Percentiles rank a stretch among this genome's conserved stretches.
phyloP scores from a whole-genome alignment of 306 rosid genomes.

The Sicyos edulis region DNA sequence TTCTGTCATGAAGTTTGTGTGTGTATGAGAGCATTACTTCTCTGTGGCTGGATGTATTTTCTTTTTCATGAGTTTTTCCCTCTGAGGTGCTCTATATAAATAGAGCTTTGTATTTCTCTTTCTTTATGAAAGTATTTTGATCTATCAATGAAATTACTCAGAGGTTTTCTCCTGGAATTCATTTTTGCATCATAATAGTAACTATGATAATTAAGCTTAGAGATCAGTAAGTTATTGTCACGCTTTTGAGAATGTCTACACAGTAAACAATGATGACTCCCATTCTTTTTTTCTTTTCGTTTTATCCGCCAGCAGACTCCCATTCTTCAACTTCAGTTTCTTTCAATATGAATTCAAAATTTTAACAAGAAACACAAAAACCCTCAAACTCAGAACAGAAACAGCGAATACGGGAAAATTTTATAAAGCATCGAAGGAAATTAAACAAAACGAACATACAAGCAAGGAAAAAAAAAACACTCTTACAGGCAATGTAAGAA shows the following conservation, averaged over 20 bases:
- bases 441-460: neutral
- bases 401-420: neutral
- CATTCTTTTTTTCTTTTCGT: neutral
- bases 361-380: neutral
- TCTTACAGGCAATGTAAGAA: neutral
- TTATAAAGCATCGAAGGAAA: conserved; percentile 9
- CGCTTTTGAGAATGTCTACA: neutral
- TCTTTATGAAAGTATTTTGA: no score
- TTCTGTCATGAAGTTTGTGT: no score
- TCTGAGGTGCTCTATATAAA: no score
- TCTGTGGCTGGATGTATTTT: no score
- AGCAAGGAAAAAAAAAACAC: neutral
- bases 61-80: no score
- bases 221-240: neutral
- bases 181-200: no score
- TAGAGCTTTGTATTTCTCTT: no score
- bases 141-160: no score
- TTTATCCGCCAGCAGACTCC: neutral
- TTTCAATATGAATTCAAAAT: neutral
- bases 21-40: no score
- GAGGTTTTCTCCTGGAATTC: no score
- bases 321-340: neutral
- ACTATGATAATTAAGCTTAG: neutral
- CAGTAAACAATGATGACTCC: neutral
- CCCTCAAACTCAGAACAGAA: neutral